Percentiles rank a stretch among this genome's conserved stretches.
phyloP scores from a whole-genome alignment of 2,329 filamentous ascomycete genomes.

The Sclerotinia glacialis region DNA sequence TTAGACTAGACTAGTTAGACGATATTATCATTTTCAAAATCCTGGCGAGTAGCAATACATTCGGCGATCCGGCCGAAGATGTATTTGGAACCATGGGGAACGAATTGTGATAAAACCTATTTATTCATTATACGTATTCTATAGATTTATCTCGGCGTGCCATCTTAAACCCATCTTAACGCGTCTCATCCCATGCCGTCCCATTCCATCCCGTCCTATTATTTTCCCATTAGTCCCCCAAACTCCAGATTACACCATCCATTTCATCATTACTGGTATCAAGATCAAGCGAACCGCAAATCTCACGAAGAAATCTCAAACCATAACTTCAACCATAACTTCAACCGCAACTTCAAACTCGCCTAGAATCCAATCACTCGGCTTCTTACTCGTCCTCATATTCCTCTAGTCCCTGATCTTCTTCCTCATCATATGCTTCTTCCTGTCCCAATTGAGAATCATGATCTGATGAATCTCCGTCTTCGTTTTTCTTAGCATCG shows the following conservation, averaged over 20 bases:
- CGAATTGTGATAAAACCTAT: not conserved
- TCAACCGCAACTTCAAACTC: not conserved
- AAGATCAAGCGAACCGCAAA: not conserved
- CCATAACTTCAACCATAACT: not conserved
- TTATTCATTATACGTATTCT: not conserved
- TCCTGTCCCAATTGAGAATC: conserved; percentile 31
- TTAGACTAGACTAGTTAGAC: not conserved
- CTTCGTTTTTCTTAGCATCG: not conserved
- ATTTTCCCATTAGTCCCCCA: not conserved
- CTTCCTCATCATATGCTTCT: conserved; percentile 36
- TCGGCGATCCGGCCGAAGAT: too few relatives aligned
- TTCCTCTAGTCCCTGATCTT: conserved; percentile 24
- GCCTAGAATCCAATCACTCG: not conserved
- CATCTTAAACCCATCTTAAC: not conserved
- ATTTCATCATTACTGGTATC: conserved; percentile 12
- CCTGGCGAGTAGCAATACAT: not conserved
- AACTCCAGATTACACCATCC: conserved; percentile 7
- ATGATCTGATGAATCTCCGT: conserved; percentile 23
- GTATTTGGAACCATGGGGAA: too few relatives aligned
- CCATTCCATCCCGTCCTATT: not conserved
- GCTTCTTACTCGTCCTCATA: conserved; percentile 8
- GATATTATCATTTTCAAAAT: not conserved
- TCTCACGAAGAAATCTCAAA: not conserved
- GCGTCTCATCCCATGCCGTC: not conserved
- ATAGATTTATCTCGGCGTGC: not conserved